Evolutionary conservation across 345 rosid species (phyloP).

Genomic region (Acer negundo): DNA sequence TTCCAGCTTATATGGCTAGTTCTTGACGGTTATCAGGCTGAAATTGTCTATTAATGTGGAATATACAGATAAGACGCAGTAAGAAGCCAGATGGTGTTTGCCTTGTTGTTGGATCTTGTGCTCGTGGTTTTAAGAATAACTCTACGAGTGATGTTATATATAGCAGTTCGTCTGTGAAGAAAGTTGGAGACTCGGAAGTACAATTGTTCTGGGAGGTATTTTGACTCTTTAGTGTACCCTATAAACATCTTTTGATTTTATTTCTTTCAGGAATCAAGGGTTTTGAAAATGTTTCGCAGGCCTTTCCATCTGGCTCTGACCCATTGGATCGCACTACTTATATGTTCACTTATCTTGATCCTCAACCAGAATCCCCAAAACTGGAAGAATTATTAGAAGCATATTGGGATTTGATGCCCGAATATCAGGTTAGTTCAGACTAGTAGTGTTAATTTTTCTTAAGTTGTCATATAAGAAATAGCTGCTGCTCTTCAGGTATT

Average conservation of each 20-base stretch:
- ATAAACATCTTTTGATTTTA: neutral
- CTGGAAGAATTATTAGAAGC: constrained; percentile 85
- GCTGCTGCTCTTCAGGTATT: neutral
- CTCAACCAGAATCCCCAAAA: constrained; percentile 73
- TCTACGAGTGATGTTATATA: constrained; percentile 82
- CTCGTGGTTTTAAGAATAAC: constrained; percentile 77
- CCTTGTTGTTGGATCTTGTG: constrained; percentile 97
- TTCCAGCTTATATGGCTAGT: neutral
- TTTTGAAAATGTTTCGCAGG: constrained; percentile 46
- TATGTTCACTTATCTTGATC: constrained; percentile 91
- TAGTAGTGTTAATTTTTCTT: neutral
- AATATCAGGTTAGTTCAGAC: constrained; percentile 66
- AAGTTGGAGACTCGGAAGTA: constrained; percentile 64
- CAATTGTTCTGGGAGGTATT: constrained; percentile 96
- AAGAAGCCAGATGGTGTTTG: constrained; percentile 93
- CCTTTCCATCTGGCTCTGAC: constrained; percentile 97
- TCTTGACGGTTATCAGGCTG: constrained; percentile 4
- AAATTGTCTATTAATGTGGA: constrained; percentile 7
- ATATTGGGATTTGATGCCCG: constrained; percentile 89
- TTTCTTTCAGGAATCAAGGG: constrained; percentile 11
- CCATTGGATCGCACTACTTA: constrained; percentile 90
- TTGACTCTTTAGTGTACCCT: constrained; percentile 7
- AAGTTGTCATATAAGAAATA: neutral
- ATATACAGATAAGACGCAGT: constrained; percentile 69
- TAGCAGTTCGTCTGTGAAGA: constrained; percentile 71